phyloP scores from a whole-genome alignment of 2,329 filamentous ascomycete genomes.

The Aureobasidium sp. region DNA sequence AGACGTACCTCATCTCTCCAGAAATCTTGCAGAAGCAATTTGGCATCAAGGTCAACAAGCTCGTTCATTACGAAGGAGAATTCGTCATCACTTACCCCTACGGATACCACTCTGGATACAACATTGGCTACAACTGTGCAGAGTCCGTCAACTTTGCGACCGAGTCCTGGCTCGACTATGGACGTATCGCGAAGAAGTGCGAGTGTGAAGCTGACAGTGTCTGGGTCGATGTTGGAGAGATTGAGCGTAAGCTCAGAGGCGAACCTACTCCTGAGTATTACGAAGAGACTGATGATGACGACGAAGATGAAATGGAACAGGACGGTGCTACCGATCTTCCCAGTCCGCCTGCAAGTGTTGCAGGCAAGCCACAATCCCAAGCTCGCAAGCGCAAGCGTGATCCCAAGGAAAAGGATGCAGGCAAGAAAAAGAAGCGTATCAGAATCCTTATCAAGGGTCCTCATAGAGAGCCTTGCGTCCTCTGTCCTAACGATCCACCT shows the following conservation, averaged over 20 bases:
- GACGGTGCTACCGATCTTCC: constrained; percentile 58
- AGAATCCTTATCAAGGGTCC: constrained; percentile 65
- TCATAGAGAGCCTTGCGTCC: constrained; percentile 71
- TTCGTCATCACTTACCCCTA: constrained; percentile 99
- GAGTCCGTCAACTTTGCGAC: constrained; percentile 98
- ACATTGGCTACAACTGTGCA: constrained; percentile 95
- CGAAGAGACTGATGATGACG: constrained; percentile 68
- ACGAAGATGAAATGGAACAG: constrained; percentile 47
- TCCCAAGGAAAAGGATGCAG: constrained; percentile 40
- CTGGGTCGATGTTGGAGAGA: constrained; percentile 94
- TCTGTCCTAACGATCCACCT: constrained; percentile 86
- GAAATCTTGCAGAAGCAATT: constrained; percentile 79
- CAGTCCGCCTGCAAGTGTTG: constrained; percentile 69
- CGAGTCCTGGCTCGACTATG: constrained; percentile 91
- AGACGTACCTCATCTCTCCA: constrained; percentile 93
- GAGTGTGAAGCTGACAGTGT: constrained; percentile 96
- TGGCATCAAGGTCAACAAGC: constrained; percentile 91
- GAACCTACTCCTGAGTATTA: constrained; percentile 75
- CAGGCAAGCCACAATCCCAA: constrained; percentile 49
- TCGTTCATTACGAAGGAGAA: constrained; percentile 91
- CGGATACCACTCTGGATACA: constrained; percentile 96
- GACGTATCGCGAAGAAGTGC: constrained; percentile 91
- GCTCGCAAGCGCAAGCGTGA: constrained; percentile 63
- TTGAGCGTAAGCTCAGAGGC: constrained; percentile 86
- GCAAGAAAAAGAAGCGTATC: constrained; percentile 67